A percentile compares a stretch with the other conserved stretches of the same genome.
Conservation (phyloP, 164 flowering plant species). For the Akebia trifoliata region DNA sequence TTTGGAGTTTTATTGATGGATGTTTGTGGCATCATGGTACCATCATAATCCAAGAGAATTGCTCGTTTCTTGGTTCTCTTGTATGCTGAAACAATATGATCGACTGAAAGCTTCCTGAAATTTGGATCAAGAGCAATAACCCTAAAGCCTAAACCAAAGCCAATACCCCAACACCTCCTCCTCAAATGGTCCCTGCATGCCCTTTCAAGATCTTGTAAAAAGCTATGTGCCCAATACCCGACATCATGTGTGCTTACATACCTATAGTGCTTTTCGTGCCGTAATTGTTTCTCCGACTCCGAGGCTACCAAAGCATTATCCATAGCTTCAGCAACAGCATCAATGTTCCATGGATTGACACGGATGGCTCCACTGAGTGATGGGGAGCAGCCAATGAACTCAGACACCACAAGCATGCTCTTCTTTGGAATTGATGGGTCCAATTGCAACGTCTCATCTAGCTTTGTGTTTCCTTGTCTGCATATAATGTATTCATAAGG, state of each 20-base stretch:
- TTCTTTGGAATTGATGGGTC: constrained; percentile 35
- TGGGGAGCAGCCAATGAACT: constrained; percentile 62
- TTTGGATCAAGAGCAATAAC: constrained; percentile 52
- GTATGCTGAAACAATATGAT: constrained; percentile 56
- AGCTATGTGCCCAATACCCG: constrained; percentile 57
- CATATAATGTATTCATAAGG: constrained; percentile 54
- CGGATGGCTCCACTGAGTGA: constrained; percentile 63
- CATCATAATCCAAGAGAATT: constrained; percentile 62
- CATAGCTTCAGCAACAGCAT: constrained; percentile 62
- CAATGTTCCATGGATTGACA: constrained; percentile 64
- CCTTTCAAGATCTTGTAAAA: constrained; percentile 50
- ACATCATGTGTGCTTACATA: constrained; percentile 64
- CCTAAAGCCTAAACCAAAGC: constrained; percentile 57
- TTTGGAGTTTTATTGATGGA: constrained; percentile 32
- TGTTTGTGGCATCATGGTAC: constrained; percentile 40
- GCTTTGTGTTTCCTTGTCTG: constrained; percentile 43
- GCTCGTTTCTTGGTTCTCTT: constrained; percentile 48
- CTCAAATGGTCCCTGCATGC: constrained; percentile 49
- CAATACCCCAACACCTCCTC: constrained; percentile 64
- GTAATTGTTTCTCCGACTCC: constrained; percentile 47
- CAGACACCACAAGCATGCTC: constrained; percentile 63
- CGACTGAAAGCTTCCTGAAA: constrained; percentile 53
- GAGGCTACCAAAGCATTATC: constrained; percentile 36
- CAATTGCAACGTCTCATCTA: constrained; percentile 36
- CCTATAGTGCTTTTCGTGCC: constrained; percentile 57